Evolutionary conservation across 805 yeast genomes (phyloP), one percentile per base, ranked within the genome.

Genomic region (Wickerhamiella lipophila): DNA sequence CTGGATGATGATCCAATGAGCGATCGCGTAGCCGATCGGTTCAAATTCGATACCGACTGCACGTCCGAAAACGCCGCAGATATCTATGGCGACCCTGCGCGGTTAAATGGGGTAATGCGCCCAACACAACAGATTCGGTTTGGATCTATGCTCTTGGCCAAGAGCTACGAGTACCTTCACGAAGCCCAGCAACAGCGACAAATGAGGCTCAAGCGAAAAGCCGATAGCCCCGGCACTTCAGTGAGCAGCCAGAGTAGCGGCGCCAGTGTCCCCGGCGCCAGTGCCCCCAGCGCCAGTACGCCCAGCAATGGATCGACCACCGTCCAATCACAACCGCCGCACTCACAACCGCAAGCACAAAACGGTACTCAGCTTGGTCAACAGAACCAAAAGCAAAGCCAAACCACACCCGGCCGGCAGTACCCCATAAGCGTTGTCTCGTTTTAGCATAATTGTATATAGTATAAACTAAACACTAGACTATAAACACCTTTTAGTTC

Each of bases 61-160:
- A 61, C 70, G 6, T 58, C 62, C 44, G 67, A 67, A 47, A 67
- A 67, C 50, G 68, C 64, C 58, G 71, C 68, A 38, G 82, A 81
- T 30, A 70, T 84, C 49, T 72, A 79, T 51, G 73, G 75, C 51
- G 95, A 86, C 63, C 96, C 96, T 0, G 79, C 95, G 0, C 73
- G 75, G 49, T 71, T 88, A 57, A 88, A 88, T 60, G 81, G 82
- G 54, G 85, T 88, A 38, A 76, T 86, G 12, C 81, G 81, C 48
- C 89, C 80, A 46, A 87, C 96, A 1, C 96, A 88, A 64, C 79
- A 83, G 1, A 83, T 89, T 26, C 71, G 96, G 52, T 88, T 88
- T 65, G 95, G 96, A 7, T 77, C 94, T 6, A 87, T 87, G 96
- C 66, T 89, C 27, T 70, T 87, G 38, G 77, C 92, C 3, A 89